Percentiles rank a stretch among this genome's conserved stretches.
Evolutionary conservation across 192 early-diverging fungal genomes (phyloP).

Genomic region (Chytriomyces sp.): DNA sequence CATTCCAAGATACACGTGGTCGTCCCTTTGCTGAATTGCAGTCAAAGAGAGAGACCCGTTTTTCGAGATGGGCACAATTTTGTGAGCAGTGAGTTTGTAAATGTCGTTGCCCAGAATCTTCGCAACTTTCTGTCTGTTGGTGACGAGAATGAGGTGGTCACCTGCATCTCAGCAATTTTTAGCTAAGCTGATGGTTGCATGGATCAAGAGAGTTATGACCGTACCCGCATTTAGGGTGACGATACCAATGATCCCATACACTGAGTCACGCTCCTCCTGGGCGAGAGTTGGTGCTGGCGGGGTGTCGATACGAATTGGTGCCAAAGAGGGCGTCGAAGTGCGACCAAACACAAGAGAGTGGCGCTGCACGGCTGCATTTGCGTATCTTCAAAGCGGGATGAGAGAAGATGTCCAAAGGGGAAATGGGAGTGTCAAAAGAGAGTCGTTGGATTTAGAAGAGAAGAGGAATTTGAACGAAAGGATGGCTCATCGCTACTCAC

Average conservation of each 20-base stretch:
- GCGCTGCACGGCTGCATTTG: conserved; percentile 52
- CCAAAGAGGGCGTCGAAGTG: conserved; percentile 18
- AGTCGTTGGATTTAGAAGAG: too few species aligned
- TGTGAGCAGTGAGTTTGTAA: conserved; percentile 63
- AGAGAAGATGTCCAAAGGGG: conserved; percentile 65
- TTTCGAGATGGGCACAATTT: conserved; percentile 43
- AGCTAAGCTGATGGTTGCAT: not conserved
- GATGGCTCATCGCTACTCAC: not conserved
- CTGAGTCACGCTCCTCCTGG: conserved; percentile 59
- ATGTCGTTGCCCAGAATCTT: conserved; percentile 64
- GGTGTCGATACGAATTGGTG: conserved; percentile 57
- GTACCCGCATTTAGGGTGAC: conserved; percentile 71
- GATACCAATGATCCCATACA: conserved; percentile 77
- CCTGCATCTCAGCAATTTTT: conserved; percentile 53
- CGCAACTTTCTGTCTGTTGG: conserved; percentile 67
- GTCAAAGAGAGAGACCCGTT: conserved; percentile 19
- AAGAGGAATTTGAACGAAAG: too few species aligned
- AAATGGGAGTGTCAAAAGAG: conserved; percentile 49
- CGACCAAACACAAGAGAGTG: conserved; percentile 69
- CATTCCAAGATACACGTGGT: conserved; percentile 66
- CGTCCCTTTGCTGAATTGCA: conserved; percentile 57
- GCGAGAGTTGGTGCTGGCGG: conserved; percentile 50
- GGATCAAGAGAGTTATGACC: not conserved
- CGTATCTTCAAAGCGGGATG: conserved; percentile 2
- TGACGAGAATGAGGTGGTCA: conserved; percentile 77